Conservation (phyloP, 225 moss, liverwort and hornwort genomes). For the Thuidium tamariscinum region DNA sequence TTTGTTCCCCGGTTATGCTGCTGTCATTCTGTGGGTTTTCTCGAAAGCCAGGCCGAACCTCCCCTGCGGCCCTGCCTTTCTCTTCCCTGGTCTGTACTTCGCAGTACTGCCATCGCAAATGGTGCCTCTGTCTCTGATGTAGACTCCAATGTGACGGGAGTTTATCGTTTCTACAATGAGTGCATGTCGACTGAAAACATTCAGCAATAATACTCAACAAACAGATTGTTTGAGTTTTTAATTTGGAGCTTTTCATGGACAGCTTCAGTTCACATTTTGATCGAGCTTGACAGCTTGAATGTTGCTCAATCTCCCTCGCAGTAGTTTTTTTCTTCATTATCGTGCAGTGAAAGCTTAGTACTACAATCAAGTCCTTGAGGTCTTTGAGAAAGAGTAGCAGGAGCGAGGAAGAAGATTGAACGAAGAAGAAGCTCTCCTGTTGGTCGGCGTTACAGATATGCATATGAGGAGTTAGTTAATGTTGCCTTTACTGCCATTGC, state of each 20-base stretch:
- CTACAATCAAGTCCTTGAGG: not conserved
- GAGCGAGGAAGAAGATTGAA: not conserved
- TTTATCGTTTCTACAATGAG: not conserved
- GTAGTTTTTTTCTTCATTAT: not conserved
- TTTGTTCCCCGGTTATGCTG: not conserved
- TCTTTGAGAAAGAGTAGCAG: not conserved
- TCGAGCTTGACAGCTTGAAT: not conserved
- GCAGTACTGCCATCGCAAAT: not conserved
- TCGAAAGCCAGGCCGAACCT: not conserved
- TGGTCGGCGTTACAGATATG: not conserved
- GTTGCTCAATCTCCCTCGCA: not conserved
- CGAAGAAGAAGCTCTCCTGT: not conserved
- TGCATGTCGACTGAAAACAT: not conserved
- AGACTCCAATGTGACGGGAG: not conserved
- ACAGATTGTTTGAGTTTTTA: not conserved
- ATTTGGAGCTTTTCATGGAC: not conserved
- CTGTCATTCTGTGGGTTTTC: not conserved
- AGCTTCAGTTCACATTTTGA: not conserved
- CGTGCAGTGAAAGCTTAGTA: not conserved
- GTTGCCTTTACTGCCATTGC: not conserved
- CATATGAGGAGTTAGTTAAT: not conserved
- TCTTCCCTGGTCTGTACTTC: not conserved
- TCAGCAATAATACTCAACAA: not conserved
- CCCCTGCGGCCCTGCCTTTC: not conserved
- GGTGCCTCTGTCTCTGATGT: not conserved